These are phyloP conservation scores for Oropetium thomaeum DNA, from an alignment of 176 grass and related monocot species.

Conservation along the genomic window DNA sequence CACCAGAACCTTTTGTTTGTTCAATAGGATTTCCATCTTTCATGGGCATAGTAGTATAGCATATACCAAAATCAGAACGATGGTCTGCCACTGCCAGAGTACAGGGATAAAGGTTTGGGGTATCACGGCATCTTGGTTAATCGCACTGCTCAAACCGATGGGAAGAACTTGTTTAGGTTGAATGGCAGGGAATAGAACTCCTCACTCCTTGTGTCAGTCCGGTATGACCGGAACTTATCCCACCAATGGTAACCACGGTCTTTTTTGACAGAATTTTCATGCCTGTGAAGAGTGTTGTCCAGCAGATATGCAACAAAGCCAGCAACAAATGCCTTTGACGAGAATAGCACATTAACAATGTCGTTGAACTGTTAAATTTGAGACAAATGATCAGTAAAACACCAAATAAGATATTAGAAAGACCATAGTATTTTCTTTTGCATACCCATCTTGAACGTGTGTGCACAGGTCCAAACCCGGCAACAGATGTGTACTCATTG, in stretches of 20 bases:
- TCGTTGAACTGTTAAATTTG: constrained; percentile 78
- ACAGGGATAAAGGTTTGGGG: constrained; percentile 21
- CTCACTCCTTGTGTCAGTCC: constrained; percentile 70
- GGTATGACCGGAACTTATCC: constrained; percentile 89
- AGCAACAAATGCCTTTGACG: constrained; percentile 88
- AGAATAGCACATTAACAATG: constrained; percentile 93
- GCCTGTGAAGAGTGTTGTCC: constrained; percentile 82
- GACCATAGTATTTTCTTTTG: not conserved
- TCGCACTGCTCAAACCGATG: constrained; percentile 64
- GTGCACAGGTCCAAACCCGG: constrained; percentile 91
- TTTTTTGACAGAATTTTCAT: constrained; percentile 48
- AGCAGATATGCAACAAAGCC: constrained; percentile 82
- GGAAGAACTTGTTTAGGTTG: constrained; percentile 98
- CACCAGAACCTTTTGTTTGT: constrained; percentile 23
- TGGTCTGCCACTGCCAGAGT: constrained; percentile 30
- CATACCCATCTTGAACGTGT: constrained; percentile 84
- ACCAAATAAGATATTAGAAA: not conserved
- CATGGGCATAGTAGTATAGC: constrained; percentile 5
- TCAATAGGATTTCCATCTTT: constrained; percentile 17
- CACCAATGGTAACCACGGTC: constrained; percentile 95
- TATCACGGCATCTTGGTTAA: constrained; percentile 16
- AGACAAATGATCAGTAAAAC: constrained; percentile 2
- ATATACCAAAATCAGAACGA: constrained; percentile 36
- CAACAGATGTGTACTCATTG: constrained; percentile 95
- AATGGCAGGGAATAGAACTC: constrained; percentile 96